Conservation (phyloP, 1,139 yeast species). For the Saccharomyces hybrid region DNA sequence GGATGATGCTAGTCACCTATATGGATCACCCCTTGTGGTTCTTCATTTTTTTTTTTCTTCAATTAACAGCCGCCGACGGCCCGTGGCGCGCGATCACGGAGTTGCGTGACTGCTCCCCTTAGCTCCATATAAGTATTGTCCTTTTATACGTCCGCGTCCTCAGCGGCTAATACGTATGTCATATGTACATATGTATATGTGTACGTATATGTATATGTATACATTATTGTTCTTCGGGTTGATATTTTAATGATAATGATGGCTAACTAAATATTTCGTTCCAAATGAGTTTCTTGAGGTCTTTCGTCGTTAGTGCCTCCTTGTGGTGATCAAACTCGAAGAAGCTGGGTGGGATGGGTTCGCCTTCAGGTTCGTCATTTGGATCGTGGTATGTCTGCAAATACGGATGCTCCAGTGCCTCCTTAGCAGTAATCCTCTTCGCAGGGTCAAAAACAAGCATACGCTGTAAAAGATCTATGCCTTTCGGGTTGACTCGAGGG, state of each 20-base stretch:
- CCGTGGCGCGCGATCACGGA: not conserved
- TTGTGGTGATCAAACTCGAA: constrained; percentile 76
- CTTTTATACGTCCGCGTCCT: not conserved
- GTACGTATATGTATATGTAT: not conserved
- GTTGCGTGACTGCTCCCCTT: not conserved
- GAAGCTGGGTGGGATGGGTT: constrained; percentile 65
- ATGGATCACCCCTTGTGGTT: not conserved
- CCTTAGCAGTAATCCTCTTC: constrained; percentile 68
- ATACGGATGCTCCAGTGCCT: constrained; percentile 80
- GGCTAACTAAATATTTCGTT: constrained; percentile 38
- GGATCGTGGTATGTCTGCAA: constrained; percentile 73
- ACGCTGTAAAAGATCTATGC: constrained; percentile 67
- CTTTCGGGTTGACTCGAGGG: constrained; percentile 53
- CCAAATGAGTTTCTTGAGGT: constrained; percentile 62
- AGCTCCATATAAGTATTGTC: not conserved
- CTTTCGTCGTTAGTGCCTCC: constrained; percentile 60
- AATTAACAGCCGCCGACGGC: not conserved
- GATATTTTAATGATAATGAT: not conserved
- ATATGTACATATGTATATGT: not conserved
- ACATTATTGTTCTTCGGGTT: not conserved
- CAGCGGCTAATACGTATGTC: not conserved
- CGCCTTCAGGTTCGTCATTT: constrained; percentile 72
- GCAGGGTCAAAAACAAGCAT: constrained; percentile 75
- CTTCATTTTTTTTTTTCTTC: not conserved
- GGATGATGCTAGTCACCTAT: not conserved